Conservation (phyloP, 805 yeast species). For the Lipomyces japonicus region DNA sequence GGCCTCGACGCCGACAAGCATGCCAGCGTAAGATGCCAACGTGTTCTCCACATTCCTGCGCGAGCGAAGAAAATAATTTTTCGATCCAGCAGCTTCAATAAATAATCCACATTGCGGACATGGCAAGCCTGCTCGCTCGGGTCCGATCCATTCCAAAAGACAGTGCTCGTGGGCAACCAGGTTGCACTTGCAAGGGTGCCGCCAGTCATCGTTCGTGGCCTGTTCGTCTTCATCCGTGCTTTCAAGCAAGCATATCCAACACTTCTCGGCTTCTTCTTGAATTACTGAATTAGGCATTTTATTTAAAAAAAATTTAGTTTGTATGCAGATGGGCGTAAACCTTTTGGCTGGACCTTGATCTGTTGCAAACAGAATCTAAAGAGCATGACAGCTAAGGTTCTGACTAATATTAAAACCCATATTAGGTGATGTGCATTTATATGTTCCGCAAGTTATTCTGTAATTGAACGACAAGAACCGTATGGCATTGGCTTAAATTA, state of each 20-base stretch:
- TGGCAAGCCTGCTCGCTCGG: conserved; percentile 5
- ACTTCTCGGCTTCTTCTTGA: conserved; percentile 36
- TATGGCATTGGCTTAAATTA: too few relatives aligned
- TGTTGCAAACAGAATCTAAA: background rate
- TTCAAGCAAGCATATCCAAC: conserved; percentile 40
- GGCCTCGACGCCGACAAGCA: too few relatives aligned
- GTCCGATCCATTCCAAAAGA: conserved; percentile 41
- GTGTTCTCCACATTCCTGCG: too few relatives aligned
- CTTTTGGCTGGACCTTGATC: background rate
- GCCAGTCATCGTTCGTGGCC: conserved; percentile 41
- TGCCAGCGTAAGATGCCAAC: too few relatives aligned
- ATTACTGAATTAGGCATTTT: background rate
- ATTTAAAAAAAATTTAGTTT: background rate
- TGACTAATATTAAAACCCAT: background rate
- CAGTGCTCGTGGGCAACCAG: conserved; percentile 47
- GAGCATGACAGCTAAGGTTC: background rate
- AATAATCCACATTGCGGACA: conserved; percentile 25
- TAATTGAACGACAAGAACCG: too few relatives aligned
- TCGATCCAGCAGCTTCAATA: too few relatives aligned
- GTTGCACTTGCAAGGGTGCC: conserved; percentile 46
- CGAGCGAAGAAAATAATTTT: too few relatives aligned
- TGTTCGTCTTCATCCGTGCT: conserved; percentile 37
- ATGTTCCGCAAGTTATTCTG: too few relatives aligned
- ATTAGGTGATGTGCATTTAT: too few relatives aligned
- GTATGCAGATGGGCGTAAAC: background rate